These are phyloP conservation scores for Mycena haematopus DNA, from an alignment of 768 basidiomycete genomes.

Conservation along the genomic window DNA sequence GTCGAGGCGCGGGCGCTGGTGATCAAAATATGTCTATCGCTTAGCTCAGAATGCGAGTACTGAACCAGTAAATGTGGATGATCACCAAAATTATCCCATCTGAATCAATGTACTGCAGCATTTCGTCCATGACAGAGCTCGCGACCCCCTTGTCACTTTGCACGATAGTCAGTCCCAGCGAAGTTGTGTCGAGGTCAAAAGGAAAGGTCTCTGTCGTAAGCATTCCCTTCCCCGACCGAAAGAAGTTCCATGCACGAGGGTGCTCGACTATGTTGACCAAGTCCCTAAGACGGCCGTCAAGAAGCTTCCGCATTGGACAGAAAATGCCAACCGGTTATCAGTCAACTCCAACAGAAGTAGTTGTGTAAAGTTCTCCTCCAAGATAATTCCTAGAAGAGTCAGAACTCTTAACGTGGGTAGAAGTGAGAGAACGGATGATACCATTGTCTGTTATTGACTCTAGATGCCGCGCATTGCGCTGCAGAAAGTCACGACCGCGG, in stretches of 20 bases:
- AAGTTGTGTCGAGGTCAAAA: conserved; percentile 64
- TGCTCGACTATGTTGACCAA: conserved; percentile 53
- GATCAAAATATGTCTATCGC: conserved; percentile 58
- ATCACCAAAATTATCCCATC: conserved; percentile 58
- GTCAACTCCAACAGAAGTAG: conserved; percentile 64
- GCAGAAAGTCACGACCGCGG: conserved; percentile 50
- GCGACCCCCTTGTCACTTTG: conserved; percentile 40
- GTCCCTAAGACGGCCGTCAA: conserved; percentile 36
- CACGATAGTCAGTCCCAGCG: conserved; percentile 55
- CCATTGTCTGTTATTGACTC: conserved; percentile 53
- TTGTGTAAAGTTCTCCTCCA: conserved; percentile 64
- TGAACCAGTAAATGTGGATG: conserved; percentile 24
- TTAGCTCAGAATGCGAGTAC: conserved; percentile 10
- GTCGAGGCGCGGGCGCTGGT: conserved; percentile 56
- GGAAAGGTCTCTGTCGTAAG: conserved; percentile 58
- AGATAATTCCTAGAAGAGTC: conserved; percentile 14
- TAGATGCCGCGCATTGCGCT: conserved; percentile 45
- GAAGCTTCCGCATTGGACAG: background rate
- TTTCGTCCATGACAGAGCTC: conserved; percentile 59
- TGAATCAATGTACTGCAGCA: conserved; percentile 54
- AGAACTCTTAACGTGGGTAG: background rate
- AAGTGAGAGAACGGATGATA: conserved; percentile 19
- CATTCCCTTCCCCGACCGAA: conserved; percentile 48
- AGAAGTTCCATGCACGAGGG: conserved; percentile 60
- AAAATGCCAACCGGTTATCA: conserved; percentile 39